Percentiles rank a stretch among this genome's conserved stretches.
These are phyloP conservation scores for Serendipita sp. DNA, from an alignment of 768 basidiomycete species.

Conservation along the genomic window DNA sequence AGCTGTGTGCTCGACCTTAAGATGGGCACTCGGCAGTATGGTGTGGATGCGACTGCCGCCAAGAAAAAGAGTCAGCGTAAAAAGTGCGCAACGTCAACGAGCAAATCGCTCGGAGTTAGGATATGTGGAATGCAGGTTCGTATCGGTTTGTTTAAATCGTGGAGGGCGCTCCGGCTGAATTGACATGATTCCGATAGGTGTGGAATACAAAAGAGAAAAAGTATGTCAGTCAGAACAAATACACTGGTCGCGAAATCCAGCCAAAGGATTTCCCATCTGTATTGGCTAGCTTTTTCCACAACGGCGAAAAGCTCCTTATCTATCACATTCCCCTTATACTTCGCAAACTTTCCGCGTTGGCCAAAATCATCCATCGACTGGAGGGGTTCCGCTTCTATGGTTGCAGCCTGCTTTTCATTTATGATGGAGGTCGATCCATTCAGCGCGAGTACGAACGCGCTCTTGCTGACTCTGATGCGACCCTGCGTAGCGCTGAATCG, in stretches of 20 bases:
- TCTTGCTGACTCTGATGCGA: constrained; percentile 34
- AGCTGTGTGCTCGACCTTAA: constrained; percentile 97
- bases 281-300: constrained; percentile 66
- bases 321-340: constrained; percentile 88
- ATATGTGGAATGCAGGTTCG: constrained; percentile 98
- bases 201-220: constrained; percentile 78
- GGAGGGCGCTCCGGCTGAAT: no score
- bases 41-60: constrained; percentile 75
- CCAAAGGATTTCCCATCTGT: constrained; percentile 72
- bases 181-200: constrained; percentile 49
- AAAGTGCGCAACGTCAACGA: constrained; percentile 95
- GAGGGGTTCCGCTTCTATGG: constrained; percentile 98
- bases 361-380: constrained; percentile 73
- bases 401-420: constrained; percentile 89
- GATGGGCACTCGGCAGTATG: constrained; percentile 99
- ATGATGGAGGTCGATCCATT: constrained; percentile 83
- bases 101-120: constrained; percentile 74
- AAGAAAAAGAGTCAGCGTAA: constrained; percentile 99
- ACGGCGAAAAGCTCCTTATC: constrained; percentile 68
- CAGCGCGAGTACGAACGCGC: constrained; percentile 60
- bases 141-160: no score
- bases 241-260: constrained; percentile 80
- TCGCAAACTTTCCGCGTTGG: constrained; percentile 85
- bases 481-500: constrained; percentile 1
- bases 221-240: constrained; percentile 91